Base-by-base conservation (phyloP, 2,329 filamentous ascomycete species). In the Ascochyta viciae-villosae region DNA sequence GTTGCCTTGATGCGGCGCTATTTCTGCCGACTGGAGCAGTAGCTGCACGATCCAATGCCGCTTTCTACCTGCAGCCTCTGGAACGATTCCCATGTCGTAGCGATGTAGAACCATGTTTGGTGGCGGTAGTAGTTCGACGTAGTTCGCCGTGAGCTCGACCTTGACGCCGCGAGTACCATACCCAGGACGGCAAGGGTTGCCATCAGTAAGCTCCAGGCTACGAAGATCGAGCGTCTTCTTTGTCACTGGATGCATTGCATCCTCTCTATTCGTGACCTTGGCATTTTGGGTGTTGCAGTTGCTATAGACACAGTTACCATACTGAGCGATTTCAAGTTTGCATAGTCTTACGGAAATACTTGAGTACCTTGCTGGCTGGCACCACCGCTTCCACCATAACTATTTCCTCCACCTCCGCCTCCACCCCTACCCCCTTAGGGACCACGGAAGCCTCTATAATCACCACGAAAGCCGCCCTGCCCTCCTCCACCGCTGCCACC, bases 131-230 rank as follows among this genome's bases (percentile, higher is more conserved):
- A 67, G 19, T 45, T 67, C 59, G 16, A 67, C 54, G 34, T 65
- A 67, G 42, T 67, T 67, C 2, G 63, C 59, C 1, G 52, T 60
- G 4, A 67, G 63, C 24, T 56, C 48, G 2, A 67, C 59, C 22
- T 60, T 55, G 22, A 34, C 31, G 13, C 62, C 62, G 16, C 12
- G 38, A 7, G 62, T 64, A 24, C 64, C 62, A 53, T 61, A 66
- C 15, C 58, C 62, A 7, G 62, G 62, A 12, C 64, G 57, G 6
- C 13, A 46, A 3, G 64, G 61, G 10, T 53, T 42, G 7, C 45
- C 51, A 19, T 63, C 53, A 8, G 49, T 48, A 1, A 65, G 26
- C 31, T 50, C 49, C 31, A 62, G 19, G 35, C 48, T 40, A 13
- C 50, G 26, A 2, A 63, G 45, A 13, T 56, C 54, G 33, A 61